These are phyloP conservation scores for Capsicum pubescens DNA, from an alignment of 257 asterid species.

Conservation along the genomic window DNA sequence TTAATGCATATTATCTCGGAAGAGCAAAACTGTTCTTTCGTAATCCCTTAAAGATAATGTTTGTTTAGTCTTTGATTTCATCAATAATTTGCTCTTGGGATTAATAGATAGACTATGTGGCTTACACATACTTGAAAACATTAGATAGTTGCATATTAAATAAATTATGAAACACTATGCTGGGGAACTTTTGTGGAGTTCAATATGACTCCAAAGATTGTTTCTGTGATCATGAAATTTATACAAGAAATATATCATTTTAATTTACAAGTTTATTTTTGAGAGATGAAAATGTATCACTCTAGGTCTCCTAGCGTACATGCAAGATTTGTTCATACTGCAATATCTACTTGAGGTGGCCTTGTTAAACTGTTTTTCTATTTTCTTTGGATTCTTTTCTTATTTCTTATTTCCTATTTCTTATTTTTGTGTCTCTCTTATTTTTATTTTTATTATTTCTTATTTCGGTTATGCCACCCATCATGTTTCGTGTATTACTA, in stretches of 20 bases:
- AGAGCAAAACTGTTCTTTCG: neutral
- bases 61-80: neutral
- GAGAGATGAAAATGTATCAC: neutral
- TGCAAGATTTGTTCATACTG: conserved; percentile 10
- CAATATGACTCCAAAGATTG: neutral
- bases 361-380: neutral
- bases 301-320: neutral
- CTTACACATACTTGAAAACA: neutral
- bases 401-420: too few relatives aligned
- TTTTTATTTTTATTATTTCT: too few relatives aligned
- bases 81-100: neutral
- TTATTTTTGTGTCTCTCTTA: too few relatives aligned
- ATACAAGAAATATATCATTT: neutral
- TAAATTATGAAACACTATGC: neutral
- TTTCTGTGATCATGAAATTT: neutral
- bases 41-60: neutral
- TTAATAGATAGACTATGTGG: neutral
- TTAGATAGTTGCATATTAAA: neutral
- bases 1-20: neutral
- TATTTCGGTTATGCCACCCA: too few relatives aligned
- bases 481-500: too few relatives aligned
- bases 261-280: neutral
- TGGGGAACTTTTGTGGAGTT: neutral
- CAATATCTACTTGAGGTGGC: conserved; percentile 1
- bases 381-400: neutral